Evolutionary conservation across 257 asterid species (phyloP), one percentile per base, ranked within the genome.

Genomic region (Gentiana dahurica): DNA sequence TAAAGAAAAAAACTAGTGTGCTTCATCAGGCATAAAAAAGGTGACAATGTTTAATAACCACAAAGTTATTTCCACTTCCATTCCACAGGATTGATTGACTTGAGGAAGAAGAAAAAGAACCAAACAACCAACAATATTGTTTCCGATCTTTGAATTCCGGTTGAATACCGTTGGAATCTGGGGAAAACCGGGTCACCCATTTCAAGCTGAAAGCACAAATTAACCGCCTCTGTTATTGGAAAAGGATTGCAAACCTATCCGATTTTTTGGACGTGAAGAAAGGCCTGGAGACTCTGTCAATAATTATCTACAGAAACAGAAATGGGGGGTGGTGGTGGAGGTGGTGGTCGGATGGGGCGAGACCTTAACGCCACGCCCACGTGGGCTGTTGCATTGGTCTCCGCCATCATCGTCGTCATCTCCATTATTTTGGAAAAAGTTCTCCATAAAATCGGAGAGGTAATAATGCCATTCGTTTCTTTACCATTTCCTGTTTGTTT

Each of bases 341-440:
- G 24, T 24, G 62, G 54, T 15, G 73, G 62, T 12, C 60, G 61
- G n/a, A 62, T 71, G 9, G 71, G 61, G 6, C 68, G 78, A 62
- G 57, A 65, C 54, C 75, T 73, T 6, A 62, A 73, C 41, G 59
- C 66, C 43, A 73, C 78, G 1, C 92, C 96, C 2, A 87, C 96
- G 51, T 87, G 96, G 96, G 96, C 91, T 0, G 94, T 84, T 47
- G 74, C 94, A 15, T 63, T 80, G 35, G 95, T 87, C 35, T 75
- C 76, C 41, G 73, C 82, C 12, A 68, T 87, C 65, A 87, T 87
- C 58, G 62, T 87, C 61, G 2, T 81, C 2, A 71, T 87, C 63
- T 87, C 94, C 34, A 84, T 82, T 44, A 0, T 76, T 48, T 57
- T 87, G 76, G 96, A 87, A 70, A 81, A 76, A 68, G 63, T 68